Evolutionary conservation across 495 filamentous ascomycete species (phyloP).

Genomic region (Friedmanniomyces simplex): DNA sequence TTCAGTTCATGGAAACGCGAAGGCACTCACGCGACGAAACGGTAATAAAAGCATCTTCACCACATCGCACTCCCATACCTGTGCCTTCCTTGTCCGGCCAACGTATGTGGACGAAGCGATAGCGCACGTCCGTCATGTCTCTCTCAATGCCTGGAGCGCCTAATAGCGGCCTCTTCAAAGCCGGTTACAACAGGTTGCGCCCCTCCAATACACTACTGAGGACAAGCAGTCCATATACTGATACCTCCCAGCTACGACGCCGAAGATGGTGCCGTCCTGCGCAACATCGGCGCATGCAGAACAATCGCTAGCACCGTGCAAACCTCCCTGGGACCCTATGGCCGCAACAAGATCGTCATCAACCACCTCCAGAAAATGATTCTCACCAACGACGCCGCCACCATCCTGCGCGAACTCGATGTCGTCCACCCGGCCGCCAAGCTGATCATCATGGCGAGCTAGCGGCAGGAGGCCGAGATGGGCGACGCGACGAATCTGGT

Average conservation of each 20-base stretch:
- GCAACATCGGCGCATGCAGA: slow-evolving; percentile 97
- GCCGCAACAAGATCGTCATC: slow-evolving; percentile 99
- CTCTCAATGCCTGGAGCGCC: slow-evolving; percentile 80
- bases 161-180: slow-evolving; percentile 87
- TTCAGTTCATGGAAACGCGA: too few relatives aligned
- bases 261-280: slow-evolving; percentile 96
- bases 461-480: slow-evolving; percentile 98
- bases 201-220: slow-evolving; percentile 18
- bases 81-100: neutral
- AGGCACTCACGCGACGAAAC: too few relatives aligned
- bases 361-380: slow-evolving; percentile 99
- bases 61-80: neutral
- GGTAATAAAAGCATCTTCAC: neutral
- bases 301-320: slow-evolving; percentile 92
- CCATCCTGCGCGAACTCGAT: slow-evolving; percentile 92
- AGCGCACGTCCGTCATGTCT: slow-evolving; percentile 52
- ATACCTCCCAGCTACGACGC: slow-evolving; percentile 65
- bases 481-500: slow-evolving; percentile 98
- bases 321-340: slow-evolving; percentile 93
- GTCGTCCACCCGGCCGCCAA: slow-evolving; percentile 98
- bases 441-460: slow-evolving; percentile 93
- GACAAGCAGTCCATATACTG: too few relatives aligned
- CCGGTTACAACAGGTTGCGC: slow-evolving; percentile 84
- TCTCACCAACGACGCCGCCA: slow-evolving; percentile 93
- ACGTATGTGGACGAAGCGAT: neutral